phyloP scores from a whole-genome alignment of 2,329 filamentous ascomycete genomes.

The Neonectria hederae region DNA sequence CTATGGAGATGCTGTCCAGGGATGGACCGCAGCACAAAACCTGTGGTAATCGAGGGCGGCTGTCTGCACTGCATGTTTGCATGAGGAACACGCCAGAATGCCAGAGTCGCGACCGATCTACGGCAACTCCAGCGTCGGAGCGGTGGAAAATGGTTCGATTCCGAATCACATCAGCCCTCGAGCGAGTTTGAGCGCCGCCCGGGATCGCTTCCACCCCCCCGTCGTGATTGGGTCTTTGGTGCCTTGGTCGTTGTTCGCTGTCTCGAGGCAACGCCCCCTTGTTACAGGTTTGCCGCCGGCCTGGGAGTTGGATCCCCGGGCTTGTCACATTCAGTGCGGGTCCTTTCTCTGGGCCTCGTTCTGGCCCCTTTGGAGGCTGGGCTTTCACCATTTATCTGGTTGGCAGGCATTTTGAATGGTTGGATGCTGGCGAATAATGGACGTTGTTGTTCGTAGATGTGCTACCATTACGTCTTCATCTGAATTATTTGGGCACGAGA shows the following conservation, averaged over 20 bases:
- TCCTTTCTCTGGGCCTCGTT: background rate
- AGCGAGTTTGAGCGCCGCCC: slow-evolving; percentile 13
- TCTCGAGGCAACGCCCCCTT: slow-evolving; percentile 32
- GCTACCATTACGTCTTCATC: background rate
- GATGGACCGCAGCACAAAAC: too few species aligned
- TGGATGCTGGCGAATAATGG: background rate
- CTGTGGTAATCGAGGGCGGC: background rate
- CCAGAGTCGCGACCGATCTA: slow-evolving; percentile 1
- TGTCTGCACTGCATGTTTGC: background rate
- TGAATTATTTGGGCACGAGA: background rate
- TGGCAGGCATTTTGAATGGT: background rate
- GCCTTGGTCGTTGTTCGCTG: slow-evolving; percentile 15
- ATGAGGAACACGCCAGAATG: background rate
- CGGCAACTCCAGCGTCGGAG: slow-evolving; percentile 10
- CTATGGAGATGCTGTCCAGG: background rate
- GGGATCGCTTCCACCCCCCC: background rate
- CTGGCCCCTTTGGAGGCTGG: background rate
- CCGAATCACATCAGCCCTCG: slow-evolving; percentile 20
- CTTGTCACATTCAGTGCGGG: slow-evolving; percentile 28
- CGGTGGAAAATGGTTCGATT: slow-evolving; percentile 32
- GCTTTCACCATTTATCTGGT: background rate
- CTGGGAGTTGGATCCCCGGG: slow-evolving; percentile 28
- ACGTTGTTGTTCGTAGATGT: background rate
- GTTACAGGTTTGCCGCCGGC: slow-evolving; percentile 41
- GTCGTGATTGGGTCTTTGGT: slow-evolving; percentile 5